Conservation (phyloP, 1,139 yeast species). For the Hansenula sp. region DNA sequence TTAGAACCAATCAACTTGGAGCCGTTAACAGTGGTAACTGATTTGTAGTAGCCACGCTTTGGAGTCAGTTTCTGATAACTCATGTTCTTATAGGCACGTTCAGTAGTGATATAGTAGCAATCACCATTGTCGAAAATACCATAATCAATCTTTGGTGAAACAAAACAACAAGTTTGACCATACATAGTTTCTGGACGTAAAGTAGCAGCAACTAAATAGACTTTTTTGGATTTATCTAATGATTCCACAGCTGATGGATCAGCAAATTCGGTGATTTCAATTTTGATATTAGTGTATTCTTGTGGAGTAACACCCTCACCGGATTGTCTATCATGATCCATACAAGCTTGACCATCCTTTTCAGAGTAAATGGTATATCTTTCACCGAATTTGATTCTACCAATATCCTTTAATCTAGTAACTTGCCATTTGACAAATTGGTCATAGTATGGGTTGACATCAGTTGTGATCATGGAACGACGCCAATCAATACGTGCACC, state of each 20-base stretch:
- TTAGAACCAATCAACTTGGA: constrained; percentile 76
- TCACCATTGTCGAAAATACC: constrained; percentile 91
- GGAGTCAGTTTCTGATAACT: constrained; percentile 92
- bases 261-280: constrained; percentile 49
- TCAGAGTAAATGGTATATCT: constrained; percentile 97
- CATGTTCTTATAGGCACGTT: constrained; percentile 98
- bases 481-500: constrained; percentile 99
- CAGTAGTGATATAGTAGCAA: constrained; percentile 81
- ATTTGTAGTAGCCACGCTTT: constrained; percentile 69
- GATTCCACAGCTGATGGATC: constrained; percentile 49
- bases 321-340: constrained; percentile 96
- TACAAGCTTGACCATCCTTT: constrained; percentile 98
- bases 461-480: constrained; percentile 93
- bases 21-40: constrained; percentile 65
- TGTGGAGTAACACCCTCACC: constrained; percentile 98
- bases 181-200: constrained; percentile 99
- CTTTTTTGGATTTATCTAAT: constrained; percentile 57
- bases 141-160: constrained; percentile 88
- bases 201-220: constrained; percentile 92
- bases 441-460: constrained; percentile 91
- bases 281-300: constrained; percentile 93
- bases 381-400: constrained; percentile 96
- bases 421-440: constrained; percentile 97
- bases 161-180: constrained; percentile 98
- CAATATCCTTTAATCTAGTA: constrained; percentile 78